A percentile compares a stretch with the other conserved stretches of the same genome.
These are phyloP conservation scores for Desmodesmus armatus DNA, from an alignment of 139 green algal species.

Conservation along the genomic window DNA sequence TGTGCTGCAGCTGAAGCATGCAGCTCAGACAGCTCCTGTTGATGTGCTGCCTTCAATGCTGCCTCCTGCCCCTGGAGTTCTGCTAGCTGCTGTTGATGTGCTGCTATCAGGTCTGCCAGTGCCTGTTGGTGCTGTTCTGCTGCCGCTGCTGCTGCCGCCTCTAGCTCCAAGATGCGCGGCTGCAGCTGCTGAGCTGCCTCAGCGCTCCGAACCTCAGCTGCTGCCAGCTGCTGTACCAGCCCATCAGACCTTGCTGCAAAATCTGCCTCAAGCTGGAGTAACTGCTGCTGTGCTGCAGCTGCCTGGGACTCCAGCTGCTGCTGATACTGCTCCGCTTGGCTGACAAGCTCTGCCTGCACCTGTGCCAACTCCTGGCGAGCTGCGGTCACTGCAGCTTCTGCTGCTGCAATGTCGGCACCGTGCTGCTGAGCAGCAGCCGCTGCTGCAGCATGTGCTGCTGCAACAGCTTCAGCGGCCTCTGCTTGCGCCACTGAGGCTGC, in stretches of 20 bases:
- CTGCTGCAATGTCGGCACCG: not conserved
- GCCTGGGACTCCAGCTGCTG: not conserved
- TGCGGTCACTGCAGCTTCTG: not conserved
- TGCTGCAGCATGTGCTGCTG: not conserved
- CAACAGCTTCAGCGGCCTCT: not conserved
- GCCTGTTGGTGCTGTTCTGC: not conserved
- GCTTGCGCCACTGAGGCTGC: not conserved
- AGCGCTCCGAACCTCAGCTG: not conserved
- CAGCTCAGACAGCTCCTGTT: not conserved
- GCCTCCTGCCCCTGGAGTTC: not conserved
- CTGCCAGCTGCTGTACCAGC: not conserved
- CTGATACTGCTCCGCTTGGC: not conserved
- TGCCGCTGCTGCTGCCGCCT: not conserved
- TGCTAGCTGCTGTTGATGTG: not conserved
- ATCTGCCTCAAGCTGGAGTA: not conserved
- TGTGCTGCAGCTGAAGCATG: no score
- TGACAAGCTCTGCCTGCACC: not conserved
- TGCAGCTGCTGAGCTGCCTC: not conserved
- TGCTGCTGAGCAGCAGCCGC: not conserved
- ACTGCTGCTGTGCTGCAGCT: not conserved
- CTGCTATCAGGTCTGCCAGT: not conserved
- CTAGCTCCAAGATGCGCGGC: not conserved
- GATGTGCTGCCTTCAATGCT: not conserved
- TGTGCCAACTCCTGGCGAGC: not conserved
- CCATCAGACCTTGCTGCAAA: not conserved